Conservation (phyloP, 2,329 filamentous ascomycete species). For the Aurifilum marmelostoma region DNA sequence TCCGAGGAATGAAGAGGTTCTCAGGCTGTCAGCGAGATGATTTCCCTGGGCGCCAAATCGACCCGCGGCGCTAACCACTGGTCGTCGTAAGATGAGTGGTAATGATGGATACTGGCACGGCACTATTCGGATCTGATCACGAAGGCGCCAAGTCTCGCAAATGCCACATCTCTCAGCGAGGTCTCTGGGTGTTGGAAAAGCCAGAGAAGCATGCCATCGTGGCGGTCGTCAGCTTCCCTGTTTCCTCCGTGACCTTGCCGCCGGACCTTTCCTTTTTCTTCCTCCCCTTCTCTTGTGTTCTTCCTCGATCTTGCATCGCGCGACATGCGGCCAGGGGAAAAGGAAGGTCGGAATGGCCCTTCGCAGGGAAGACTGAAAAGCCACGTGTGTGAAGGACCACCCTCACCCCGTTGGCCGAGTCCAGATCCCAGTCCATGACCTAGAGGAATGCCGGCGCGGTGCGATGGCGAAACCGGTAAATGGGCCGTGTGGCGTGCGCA, state of each 20-base stretch:
- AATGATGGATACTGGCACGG: slow-evolving; percentile 21
- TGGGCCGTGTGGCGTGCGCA: slow-evolving; percentile 7
- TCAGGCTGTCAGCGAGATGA: slow-evolving; percentile 7
- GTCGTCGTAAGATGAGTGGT: slow-evolving; percentile 9
- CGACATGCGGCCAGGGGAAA: background rate
- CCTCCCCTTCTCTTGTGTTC: background rate
- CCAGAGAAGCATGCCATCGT: slow-evolving; percentile 8
- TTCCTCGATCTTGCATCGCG: background rate
- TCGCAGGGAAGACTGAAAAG: slow-evolving; percentile 7
- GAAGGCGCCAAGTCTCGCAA: background rate
- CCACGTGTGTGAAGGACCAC: slow-evolving; percentile 26
- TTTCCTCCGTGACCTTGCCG: background rate
- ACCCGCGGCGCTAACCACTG: slow-evolving; percentile 19
- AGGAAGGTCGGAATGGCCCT: slow-evolving; percentile 12
- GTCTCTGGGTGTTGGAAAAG: too few species aligned
- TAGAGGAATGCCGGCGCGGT: slow-evolving; percentile 21
- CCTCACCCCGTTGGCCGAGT: slow-evolving; percentile 12
- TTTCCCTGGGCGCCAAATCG: slow-evolving; percentile 18
- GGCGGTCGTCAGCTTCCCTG: background rate
- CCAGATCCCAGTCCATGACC: slow-evolving; percentile 22
- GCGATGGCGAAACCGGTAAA: slow-evolving; percentile 14
- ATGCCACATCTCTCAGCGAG: too few species aligned
- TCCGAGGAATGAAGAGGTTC: background rate
- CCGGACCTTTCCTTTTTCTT: background rate
- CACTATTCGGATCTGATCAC: slow-evolving; percentile 1